Evolutionary conservation across 495 filamentous ascomycete species (phyloP), one percentile per base, ranked within the genome.

Genomic region (Cetradonia linearis): DNA sequence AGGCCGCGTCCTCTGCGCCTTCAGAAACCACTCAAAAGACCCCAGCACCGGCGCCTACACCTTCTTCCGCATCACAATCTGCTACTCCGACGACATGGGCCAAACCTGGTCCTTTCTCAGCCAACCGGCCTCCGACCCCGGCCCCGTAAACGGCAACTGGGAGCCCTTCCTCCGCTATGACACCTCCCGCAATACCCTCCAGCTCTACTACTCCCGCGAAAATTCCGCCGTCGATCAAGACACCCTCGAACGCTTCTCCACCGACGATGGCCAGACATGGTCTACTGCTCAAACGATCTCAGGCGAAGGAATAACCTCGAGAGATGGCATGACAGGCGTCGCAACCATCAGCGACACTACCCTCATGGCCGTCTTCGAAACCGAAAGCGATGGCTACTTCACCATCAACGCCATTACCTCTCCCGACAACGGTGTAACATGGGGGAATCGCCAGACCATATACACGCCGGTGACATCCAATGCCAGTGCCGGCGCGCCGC

Each of bases 241-340:
- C 61, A 78, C 71, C 37, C 68, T 81, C 52, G 59, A 75, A 54
- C 73, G 74, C 31, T 72, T 74, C 61, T 79, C 76, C 40, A 67
- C 63, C 4, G 75, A 81, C 59, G 73, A 69, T 20, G 78, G 79
- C 14, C 9, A 20, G 23, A 76, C 65, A 1, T 81, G 78, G 79
- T 65, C 68, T 7, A 18, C 40, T 1, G 64, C 70, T 11, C 65
- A 67, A 25, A 70, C 69, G 20, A 69, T 78, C 49, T 73, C 76
- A 0, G 77, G 76, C 10, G 47, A 52, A 16, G 71, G 63, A 5
- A 55, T 67, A 64, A 72, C 63, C 36, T 64, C 63, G 44, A 73
- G 71, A 61, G 77, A 81, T 62, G 78, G 79, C 47, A 82, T 81
- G 77, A 69, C 76, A 11, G 76, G 76, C 23, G 68, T 81, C 18